Evolutionary conservation across 352 stramenopile genomes (phyloP).

Genomic region (Thalassiosira hispida): DNA sequence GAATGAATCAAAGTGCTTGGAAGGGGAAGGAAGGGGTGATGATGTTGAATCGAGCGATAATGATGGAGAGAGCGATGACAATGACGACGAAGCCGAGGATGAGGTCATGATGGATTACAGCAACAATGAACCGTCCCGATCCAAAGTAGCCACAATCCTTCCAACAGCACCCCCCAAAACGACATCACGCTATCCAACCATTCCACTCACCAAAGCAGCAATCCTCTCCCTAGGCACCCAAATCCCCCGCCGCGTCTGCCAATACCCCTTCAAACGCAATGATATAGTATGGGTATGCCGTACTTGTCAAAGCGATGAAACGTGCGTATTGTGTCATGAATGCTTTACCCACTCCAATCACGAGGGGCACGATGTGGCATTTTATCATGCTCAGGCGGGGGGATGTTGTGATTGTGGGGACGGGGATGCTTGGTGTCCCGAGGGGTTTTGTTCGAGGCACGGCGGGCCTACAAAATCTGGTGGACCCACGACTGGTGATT

Average conservation of each 20-base stretch:
- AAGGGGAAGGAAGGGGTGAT: too few species aligned
- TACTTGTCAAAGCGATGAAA: constrained; percentile 88
- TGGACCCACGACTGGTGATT: neutral
- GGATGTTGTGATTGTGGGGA: constrained; percentile 98
- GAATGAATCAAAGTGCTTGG: neutral
- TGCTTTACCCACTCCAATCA: constrained; percentile 94
- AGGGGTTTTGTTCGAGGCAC: constrained; percentile 94
- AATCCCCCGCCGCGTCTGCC: constrained; percentile 72
- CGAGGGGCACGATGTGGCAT: constrained; percentile 86
- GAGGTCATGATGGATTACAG: neutral
- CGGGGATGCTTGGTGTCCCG: constrained; percentile 93
- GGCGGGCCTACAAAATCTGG: constrained; percentile 65
- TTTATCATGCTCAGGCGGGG: constrained; percentile 89
- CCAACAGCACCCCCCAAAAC: constrained; percentile 4
- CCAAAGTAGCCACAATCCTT: neutral
- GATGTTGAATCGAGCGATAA: neutral
- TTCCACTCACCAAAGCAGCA: neutral
- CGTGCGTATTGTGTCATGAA: constrained; percentile 97
- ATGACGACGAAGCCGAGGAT: neutral
- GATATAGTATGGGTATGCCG: constrained; percentile 92
- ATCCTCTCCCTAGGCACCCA: constrained; percentile 15
- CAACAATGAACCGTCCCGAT: neutral
- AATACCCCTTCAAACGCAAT: constrained; percentile 90
- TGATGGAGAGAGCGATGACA: neutral
- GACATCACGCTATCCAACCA: constrained; percentile 10